phyloP scores from a whole-genome alignment of 2,329 filamentous ascomycete genomes.

The Colletotrichum godetiae region DNA sequence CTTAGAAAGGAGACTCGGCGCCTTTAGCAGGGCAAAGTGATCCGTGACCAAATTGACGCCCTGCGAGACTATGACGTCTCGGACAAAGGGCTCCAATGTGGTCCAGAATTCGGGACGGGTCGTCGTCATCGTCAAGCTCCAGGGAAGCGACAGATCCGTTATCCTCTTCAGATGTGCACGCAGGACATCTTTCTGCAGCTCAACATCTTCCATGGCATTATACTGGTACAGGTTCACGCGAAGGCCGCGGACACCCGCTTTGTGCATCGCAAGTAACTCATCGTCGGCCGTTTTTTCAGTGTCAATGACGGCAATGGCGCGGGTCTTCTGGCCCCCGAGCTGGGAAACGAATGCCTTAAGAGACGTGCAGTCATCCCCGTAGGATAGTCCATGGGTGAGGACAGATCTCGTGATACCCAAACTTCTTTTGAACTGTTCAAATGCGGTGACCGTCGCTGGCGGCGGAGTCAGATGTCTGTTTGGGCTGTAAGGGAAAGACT shows the following conservation, averaged over 20 bases:
- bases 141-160: slow-evolving; percentile 36
- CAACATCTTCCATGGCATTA: slow-evolving; percentile 49
- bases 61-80: slow-evolving; percentile 35
- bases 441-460: slow-evolving; percentile 20
- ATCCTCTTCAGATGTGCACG: slow-evolving; percentile 42
- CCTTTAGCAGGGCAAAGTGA: slow-evolving; percentile 50
- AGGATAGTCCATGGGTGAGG: slow-evolving; percentile 49
- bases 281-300: slow-evolving; percentile 39
- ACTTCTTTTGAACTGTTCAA: slow-evolving; percentile 34
- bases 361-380: slow-evolving; percentile 48
- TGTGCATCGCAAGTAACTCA: slow-evolving; percentile 41
- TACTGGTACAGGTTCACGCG: slow-evolving; percentile 50
- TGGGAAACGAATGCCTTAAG: slow-evolving; percentile 45
- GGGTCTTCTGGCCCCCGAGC: slow-evolving; percentile 41
- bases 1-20: slow-evolving; percentile 43
- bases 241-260: slow-evolving; percentile 46
- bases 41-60: slow-evolving; percentile 47
- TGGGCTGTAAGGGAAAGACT: slow-evolving; percentile 22
- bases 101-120: slow-evolving; percentile 45
- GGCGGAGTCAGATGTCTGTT: slow-evolving; percentile 26
- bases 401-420: slow-evolving; percentile 47
- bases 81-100: slow-evolving; percentile 39
- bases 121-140: slow-evolving; percentile 47
- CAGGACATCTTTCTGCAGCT: slow-evolving; percentile 46
- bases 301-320: slow-evolving; percentile 45